A percentile compares a stretch with the other conserved stretches of the same genome.
Evolutionary conservation across 306 rosid species (phyloP).

Genomic region (Ormosia emarginata): DNA sequence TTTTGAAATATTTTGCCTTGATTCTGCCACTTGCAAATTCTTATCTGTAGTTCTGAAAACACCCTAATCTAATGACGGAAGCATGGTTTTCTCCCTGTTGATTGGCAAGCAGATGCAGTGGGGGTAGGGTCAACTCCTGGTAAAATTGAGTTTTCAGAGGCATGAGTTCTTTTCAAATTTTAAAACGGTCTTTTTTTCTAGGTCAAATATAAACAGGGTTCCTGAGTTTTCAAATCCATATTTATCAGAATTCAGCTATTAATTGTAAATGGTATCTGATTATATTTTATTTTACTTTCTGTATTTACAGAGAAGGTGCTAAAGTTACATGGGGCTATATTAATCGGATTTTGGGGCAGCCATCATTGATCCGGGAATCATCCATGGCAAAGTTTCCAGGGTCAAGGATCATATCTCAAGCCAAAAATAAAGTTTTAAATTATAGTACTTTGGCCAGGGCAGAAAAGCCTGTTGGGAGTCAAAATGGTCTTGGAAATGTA

Average conservation of each 20-base stretch:
- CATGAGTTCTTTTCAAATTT: not conserved
- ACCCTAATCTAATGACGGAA: not conserved
- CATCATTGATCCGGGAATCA: slow-evolving; percentile 94
- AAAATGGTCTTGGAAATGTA: slow-evolving; percentile 64
- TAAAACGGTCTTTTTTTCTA: not conserved
- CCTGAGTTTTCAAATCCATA: not conserved
- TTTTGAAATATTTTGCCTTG: not conserved
- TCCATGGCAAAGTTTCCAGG: slow-evolving; percentile 89
- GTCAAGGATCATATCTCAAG: slow-evolving; percentile 61
- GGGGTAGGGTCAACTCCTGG: not conserved
- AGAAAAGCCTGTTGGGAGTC: slow-evolving; percentile 41
- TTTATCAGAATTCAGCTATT: not conserved
- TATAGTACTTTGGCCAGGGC: slow-evolving; percentile 45
- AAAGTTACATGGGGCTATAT: slow-evolving; percentile 96
- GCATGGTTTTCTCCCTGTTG: not conserved
- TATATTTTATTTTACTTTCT: slow-evolving; percentile 13
- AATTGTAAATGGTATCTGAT: slow-evolving; percentile 19
- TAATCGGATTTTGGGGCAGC: slow-evolving; percentile 97
- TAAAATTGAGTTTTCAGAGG: not conserved
- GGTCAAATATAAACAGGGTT: not conserved
- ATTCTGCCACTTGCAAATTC: not conserved
- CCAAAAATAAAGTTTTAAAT: slow-evolving; percentile 56
- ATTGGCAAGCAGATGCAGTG: not conserved
- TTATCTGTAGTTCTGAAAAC: not conserved
- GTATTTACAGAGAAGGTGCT: slow-evolving; percentile 78